Percentiles rank a stretch among this genome's conserved stretches.
phyloP scores from a whole-genome alignment of 495 filamentous ascomycete species.

The Podospora conica region DNA sequence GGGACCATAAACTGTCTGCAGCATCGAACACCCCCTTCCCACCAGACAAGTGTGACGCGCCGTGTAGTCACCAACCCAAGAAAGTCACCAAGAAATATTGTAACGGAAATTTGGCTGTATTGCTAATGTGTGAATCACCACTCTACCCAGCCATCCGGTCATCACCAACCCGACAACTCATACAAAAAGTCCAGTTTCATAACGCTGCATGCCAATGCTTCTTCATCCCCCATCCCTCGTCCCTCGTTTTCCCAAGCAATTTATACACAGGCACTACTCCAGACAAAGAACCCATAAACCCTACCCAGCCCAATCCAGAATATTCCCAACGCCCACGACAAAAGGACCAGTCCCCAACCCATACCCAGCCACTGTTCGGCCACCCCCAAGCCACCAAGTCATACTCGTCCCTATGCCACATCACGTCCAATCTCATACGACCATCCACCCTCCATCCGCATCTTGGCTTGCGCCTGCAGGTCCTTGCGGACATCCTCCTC shows the following conservation, averaged over 20 bases:
- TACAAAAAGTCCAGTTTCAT: neutral
- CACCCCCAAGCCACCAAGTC: neutral
- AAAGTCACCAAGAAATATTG: neutral
- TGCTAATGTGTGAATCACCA: neutral
- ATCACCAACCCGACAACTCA: neutral
- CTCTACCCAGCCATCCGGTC: neutral
- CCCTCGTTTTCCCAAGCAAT: neutral
- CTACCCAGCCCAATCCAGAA: neutral
- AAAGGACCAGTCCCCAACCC: neutral
- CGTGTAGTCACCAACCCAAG: neutral
- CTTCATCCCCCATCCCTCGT: neutral
- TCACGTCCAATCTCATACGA: slow-evolving; percentile 52
- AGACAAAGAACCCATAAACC: neutral
- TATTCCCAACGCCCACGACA: neutral
- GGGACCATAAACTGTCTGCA: too few species aligned
- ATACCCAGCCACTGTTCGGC: neutral
- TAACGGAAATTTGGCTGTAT: neutral
- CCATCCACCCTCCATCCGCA: slow-evolving; percentile 84
- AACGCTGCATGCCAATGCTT: slow-evolving; percentile 1
- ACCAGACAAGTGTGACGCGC: neutral
- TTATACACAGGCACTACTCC: neutral
- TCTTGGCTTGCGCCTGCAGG: slow-evolving; percentile 68
- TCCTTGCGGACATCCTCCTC: slow-evolving; percentile 82
- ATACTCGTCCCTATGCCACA: slow-evolving; percentile 23
- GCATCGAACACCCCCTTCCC: too few species aligned